phyloP scores from a whole-genome alignment of 1,284 basidiomycete species.

The Moesziomyces aphidis region DNA sequence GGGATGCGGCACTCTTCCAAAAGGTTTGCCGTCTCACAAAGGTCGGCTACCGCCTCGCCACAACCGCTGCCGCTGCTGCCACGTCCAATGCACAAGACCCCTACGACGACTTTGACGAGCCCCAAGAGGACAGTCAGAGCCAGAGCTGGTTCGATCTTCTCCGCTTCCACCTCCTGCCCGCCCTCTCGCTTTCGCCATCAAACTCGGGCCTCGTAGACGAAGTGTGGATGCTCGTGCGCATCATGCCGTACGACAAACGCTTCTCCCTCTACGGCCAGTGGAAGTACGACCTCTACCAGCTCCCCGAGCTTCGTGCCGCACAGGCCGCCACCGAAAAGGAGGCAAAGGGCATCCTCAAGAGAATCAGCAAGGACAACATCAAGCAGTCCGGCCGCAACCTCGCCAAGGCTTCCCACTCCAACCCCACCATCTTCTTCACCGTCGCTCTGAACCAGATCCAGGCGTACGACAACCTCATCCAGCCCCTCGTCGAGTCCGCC shows the following conservation, averaged over 20 bases:
- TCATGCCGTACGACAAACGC: slow-evolving; percentile 81
- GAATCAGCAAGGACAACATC: slow-evolving; percentile 74
- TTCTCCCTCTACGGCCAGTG: slow-evolving; percentile 96
- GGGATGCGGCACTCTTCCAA: slow-evolving; percentile 52
- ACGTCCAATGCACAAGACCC: slow-evolving; percentile 5
- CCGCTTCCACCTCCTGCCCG: slow-evolving; percentile 84
- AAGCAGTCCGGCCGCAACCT: slow-evolving; percentile 85
- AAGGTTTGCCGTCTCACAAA: slow-evolving; percentile 58
- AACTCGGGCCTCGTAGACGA: slow-evolving; percentile 74
- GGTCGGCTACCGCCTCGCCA: slow-evolving; percentile 37
- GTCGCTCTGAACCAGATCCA: slow-evolving; percentile 93
- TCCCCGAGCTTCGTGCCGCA: slow-evolving; percentile 68
- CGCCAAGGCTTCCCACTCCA: slow-evolving; percentile 93
- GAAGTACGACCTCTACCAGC: slow-evolving; percentile 76
- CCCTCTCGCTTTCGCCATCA: slow-evolving; percentile 82
- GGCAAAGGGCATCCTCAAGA: slow-evolving; percentile 66
- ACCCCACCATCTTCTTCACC: slow-evolving; percentile 90
- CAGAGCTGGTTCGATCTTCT: slow-evolving; percentile 81
- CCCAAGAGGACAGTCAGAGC: slow-evolving; percentile 53
- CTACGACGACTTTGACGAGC: slow-evolving; percentile 25
- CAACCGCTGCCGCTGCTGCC: slow-evolving; percentile 13
- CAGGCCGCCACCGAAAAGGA: slow-evolving; percentile 72
- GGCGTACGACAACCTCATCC: slow-evolving; percentile 94
- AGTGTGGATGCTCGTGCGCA: slow-evolving; percentile 74
- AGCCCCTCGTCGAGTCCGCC: slow-evolving; percentile 89